Percentiles rank a stretch among this genome's conserved stretches.
These are phyloP conservation scores for Eucalyptus pauciflora DNA, from an alignment of 345 rosid species.

Conservation along the genomic window DNA sequence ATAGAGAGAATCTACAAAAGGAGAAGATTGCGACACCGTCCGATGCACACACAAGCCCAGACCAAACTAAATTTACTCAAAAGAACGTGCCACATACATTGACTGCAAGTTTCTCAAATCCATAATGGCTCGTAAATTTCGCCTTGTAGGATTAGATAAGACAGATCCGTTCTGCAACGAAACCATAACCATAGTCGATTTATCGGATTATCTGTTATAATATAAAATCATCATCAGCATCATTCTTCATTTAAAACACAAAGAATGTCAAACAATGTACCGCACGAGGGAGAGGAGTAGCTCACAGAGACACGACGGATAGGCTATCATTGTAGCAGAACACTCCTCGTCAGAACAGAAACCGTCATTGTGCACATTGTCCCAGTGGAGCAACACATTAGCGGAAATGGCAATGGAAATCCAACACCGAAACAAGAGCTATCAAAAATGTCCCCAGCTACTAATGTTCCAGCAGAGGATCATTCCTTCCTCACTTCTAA, in stretches of 20 bases:
- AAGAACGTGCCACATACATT: no score
- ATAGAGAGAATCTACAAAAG: no score
- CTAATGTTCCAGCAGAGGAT: neutral
- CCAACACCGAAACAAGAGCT: neutral
- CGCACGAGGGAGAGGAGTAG: neutral
- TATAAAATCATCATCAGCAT: neutral
- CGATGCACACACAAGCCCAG: no score
- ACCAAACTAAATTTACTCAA: no score
- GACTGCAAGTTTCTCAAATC: no score
- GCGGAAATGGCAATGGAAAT: neutral
- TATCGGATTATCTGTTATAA: neutral
- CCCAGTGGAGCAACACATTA: constrained; percentile 69
- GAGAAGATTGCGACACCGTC: no score
- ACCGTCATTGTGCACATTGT: constrained; percentile 33
- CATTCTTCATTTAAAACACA: neutral
- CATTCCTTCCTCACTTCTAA: neutral
- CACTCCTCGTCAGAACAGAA: constrained; percentile 90
- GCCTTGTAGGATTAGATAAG: no score
- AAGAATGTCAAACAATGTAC: neutral
- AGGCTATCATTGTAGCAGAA: constrained; percentile 43
- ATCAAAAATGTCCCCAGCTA: neutral
- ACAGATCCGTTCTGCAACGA: neutral
- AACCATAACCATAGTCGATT: neutral
- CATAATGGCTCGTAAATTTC: no score
- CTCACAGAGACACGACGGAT: constrained; percentile 61